Evolutionary conservation across 2,329 filamentous ascomycete genomes (phyloP).

Genomic region (Neofusicoccum sp.): DNA sequence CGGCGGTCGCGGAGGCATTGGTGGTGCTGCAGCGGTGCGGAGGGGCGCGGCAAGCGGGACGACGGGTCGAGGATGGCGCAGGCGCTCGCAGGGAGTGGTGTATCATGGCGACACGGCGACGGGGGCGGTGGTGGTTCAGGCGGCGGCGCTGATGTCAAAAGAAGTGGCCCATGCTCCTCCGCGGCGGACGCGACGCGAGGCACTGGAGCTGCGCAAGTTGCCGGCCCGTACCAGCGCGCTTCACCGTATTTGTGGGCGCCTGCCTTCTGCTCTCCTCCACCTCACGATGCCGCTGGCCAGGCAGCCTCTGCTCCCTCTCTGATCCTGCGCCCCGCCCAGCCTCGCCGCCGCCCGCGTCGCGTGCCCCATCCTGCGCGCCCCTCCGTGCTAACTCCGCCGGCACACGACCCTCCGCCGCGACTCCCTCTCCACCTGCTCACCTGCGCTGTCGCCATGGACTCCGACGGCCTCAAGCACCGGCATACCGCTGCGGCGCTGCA

Average conservation of each 20-base stretch:
- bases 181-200: background rate
- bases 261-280: background rate
- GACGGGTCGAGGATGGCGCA: background rate
- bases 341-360: conserved; percentile 5
- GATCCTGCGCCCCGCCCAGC: conserved; percentile 8
- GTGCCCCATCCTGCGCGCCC: background rate
- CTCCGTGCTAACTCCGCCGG: conserved; percentile 10
- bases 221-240: conserved; percentile 3
- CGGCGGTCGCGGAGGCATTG: background rate
- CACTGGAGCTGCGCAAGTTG: background rate
- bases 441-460: conserved; percentile 27
- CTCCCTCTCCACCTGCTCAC: conserved; percentile 8
- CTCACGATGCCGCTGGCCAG: conserved; percentile 1
- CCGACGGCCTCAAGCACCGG: conserved; percentile 36
- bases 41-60: background rate
- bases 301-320: conserved; percentile 16
- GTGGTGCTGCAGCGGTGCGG: background rate
- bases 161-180: conserved; percentile 11
- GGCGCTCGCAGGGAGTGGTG: background rate
- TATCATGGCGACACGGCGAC: background rate
- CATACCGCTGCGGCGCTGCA: conserved; percentile 22
- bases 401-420: conserved; percentile 1
- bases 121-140: background rate
- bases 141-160: background rate
- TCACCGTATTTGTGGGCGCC: conserved; percentile 12